These are phyloP conservation scores for Chalciporus sphaerocephalus DNA, from an alignment of 768 basidiomycete species.

Conservation along the genomic window DNA sequence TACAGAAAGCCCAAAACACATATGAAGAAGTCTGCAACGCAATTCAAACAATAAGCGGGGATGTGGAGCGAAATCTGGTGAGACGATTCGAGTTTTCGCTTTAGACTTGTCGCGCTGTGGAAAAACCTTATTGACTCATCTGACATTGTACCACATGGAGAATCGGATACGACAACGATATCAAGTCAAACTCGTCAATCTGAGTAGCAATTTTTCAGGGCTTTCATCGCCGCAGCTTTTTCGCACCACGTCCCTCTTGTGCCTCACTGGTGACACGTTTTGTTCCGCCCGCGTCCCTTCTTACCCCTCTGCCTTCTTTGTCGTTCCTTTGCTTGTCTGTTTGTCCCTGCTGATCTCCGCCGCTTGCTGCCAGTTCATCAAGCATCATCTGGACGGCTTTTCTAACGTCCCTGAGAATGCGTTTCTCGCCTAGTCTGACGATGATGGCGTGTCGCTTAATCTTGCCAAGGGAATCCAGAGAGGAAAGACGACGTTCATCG, in stretches of 20 bases:
- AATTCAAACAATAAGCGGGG: no score
- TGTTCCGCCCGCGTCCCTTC: neutral
- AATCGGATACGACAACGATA: neutral
- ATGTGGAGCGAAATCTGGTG: no score
- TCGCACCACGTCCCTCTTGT: conserved; percentile 9
- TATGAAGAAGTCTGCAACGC: no score
- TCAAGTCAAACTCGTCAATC: neutral
- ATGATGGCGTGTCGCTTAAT: conserved; percentile 61
- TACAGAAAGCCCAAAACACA: no score
- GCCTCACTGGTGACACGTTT: conserved; percentile 15
- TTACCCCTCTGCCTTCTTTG: conserved; percentile 2
- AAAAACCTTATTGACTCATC: neutral
- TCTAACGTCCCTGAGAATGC: conserved; percentile 44
- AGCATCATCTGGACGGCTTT: conserved; percentile 8
- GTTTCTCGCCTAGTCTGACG: conserved; percentile 79
- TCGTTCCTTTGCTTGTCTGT: neutral
- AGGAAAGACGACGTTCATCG: conserved; percentile 41
- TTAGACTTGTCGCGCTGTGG: no score
- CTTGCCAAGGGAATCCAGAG: conserved; percentile 26
- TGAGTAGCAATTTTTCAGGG: no score
- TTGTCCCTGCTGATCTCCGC: neutral
- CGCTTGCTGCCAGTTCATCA: neutral
- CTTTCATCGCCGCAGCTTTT: conserved; percentile 20
- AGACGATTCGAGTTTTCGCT: no score
- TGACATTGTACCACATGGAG: neutral